Evolutionary conservation across 345 rosid species (phyloP).

Genomic region (Anacardium occidentale): DNA sequence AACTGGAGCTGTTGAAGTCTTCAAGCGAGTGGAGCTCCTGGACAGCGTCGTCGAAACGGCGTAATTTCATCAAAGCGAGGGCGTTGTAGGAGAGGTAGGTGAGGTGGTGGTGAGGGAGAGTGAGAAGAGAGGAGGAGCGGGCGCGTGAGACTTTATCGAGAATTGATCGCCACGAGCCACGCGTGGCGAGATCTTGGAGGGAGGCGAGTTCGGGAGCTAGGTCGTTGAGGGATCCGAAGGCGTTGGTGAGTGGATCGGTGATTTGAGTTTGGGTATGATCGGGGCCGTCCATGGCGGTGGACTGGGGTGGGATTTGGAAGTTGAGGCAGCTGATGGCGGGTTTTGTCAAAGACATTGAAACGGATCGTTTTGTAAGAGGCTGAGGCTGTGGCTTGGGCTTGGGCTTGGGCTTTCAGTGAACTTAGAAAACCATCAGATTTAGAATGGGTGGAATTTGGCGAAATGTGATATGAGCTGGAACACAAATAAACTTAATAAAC

Average conservation of each 20-base stretch:
- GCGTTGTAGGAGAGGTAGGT: constrained; percentile 76
- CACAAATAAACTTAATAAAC: too few relatives aligned
- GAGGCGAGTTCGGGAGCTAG: constrained; percentile 71
- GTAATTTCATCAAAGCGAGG: constrained; percentile 76
- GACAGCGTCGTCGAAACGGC: constrained; percentile 76
- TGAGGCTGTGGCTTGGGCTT: too few relatives aligned
- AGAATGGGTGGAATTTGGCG: too few relatives aligned
- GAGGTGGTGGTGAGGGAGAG: constrained; percentile 81
- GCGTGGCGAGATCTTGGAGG: constrained; percentile 77
- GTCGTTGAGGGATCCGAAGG: constrained; percentile 60
- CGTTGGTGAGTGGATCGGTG: constrained; percentile 48
- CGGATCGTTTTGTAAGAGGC: too few relatives aligned
- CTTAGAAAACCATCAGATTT: too few relatives aligned
- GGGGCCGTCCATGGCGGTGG: background rate
- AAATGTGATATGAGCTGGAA: too few relatives aligned
- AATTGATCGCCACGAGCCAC: constrained; percentile 89
- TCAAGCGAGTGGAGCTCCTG: constrained; percentile 77
- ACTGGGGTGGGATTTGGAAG: background rate
- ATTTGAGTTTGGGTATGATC: background rate
- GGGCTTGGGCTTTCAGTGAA: too few relatives aligned
- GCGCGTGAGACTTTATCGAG: constrained; percentile 69
- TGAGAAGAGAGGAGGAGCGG: constrained; percentile 56
- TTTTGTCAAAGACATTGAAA: too few relatives aligned
- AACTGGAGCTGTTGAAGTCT: constrained; percentile 67
- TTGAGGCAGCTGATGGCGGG: background rate